Evolutionary conservation across 2,329 filamentous ascomycete genomes (phyloP).

Genomic region (Akanthomyces lecanii): DNA sequence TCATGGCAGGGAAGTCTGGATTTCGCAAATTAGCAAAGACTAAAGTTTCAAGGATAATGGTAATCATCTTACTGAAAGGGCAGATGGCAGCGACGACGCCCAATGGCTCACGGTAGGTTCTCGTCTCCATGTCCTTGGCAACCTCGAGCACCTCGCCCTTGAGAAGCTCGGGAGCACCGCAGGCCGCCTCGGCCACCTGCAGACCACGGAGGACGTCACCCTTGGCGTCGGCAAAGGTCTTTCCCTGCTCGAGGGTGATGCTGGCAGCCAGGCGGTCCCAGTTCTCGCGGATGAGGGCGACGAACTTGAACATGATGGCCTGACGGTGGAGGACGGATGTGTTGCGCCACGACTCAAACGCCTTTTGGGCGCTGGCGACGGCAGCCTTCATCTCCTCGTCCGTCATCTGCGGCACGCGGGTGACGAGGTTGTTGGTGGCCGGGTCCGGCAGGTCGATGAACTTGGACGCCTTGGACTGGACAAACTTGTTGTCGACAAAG

Average conservation of each 20-base stretch:
- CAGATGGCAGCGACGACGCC: slow-evolving; percentile 81
- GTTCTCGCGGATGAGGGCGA: slow-evolving; percentile 73
- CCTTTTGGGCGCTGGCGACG: slow-evolving; percentile 70
- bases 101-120: slow-evolving; percentile 75
- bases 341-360: slow-evolving; percentile 68
- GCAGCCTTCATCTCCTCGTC: slow-evolving; percentile 70
- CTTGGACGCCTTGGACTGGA: slow-evolving; percentile 61
- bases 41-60: not conserved
- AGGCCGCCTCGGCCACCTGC: slow-evolving; percentile 80
- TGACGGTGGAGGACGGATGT: slow-evolving; percentile 71
- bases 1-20: slow-evolving; percentile 84
- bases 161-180: slow-evolving; percentile 74
- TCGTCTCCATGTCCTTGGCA: slow-evolving; percentile 84
- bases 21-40: slow-evolving; percentile 15
- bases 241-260: slow-evolving; percentile 84
- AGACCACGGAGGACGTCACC: slow-evolving; percentile 78
- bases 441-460: slow-evolving; percentile 81
- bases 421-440: slow-evolving; percentile 81
- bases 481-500: slow-evolving; percentile 78
- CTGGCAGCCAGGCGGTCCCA: slow-evolving; percentile 81
- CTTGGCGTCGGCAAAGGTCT: slow-evolving; percentile 78
- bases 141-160: slow-evolving; percentile 83
- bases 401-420: slow-evolving; percentile 77
- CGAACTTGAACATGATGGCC: slow-evolving; percentile 85
- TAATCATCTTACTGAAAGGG: slow-evolving; percentile 67